These are phyloP conservation scores for Inonotus hispidus DNA, from an alignment of 1,284 basidiomycete species.

Conservation along the genomic window DNA sequence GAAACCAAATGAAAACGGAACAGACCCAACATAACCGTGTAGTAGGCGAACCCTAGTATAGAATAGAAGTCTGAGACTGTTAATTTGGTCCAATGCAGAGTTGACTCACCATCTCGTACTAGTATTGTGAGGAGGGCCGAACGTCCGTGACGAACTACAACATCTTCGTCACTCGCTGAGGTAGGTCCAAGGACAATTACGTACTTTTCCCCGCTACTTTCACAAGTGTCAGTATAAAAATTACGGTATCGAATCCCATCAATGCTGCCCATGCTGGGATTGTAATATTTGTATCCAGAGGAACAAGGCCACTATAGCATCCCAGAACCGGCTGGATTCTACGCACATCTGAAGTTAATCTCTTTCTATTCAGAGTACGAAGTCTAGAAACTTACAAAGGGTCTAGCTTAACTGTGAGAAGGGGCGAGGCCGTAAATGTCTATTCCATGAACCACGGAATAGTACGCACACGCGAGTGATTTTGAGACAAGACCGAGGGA, in stretches of 20 bases:
- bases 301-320: conserved; percentile 6
- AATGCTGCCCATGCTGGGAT: conserved; percentile 7
- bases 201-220: neutral
- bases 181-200: neutral
- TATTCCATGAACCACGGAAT: too few species aligned
- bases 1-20: neutral
- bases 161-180: neutral
- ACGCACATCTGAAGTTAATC: neutral
- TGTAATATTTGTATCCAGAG: neutral
- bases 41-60: conserved; percentile 1
- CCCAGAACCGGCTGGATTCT: conserved; percentile 4
- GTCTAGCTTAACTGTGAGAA: neutral
- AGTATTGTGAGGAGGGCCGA: neutral
- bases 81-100: neutral
- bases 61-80: too few species aligned
- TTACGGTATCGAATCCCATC: conserved; percentile 10
- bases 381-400: neutral
- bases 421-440: neutral
- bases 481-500: conserved; percentile 1
- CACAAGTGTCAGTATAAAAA: conserved; percentile 4
- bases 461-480: neutral
- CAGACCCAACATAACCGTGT: conserved; percentile 7
- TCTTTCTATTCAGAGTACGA: neutral
- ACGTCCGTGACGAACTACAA: conserved; percentile 3
- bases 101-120: neutral